phyloP scores from a whole-genome alignment of 1,284 basidiomycete species.

The Caloboletus inedulis region DNA sequence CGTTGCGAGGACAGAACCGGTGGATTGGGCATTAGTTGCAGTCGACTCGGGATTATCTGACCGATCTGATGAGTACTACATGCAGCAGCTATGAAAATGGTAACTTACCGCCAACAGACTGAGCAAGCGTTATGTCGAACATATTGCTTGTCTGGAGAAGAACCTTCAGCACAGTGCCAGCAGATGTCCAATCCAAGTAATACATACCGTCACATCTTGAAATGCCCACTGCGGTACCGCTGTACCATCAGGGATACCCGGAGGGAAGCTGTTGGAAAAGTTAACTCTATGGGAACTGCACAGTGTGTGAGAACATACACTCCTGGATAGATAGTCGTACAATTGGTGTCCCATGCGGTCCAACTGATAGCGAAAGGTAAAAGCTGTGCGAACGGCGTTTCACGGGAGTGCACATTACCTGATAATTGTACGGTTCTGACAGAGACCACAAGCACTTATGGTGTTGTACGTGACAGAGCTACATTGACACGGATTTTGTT shows the following conservation, averaged over 20 bases:
- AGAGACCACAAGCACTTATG: constrained; percentile 34
- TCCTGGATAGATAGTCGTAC: constrained; percentile 18
- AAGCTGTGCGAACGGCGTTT: neutral
- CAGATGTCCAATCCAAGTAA: neutral
- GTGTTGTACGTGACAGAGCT: constrained; percentile 34
- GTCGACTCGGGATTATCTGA: constrained; percentile 33
- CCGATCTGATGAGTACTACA: neutral
- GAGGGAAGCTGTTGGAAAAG: constrained; percentile 17
- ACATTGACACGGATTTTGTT: constrained; percentile 30
- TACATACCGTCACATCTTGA: constrained; percentile 28
- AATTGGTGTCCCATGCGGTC: constrained; percentile 28
- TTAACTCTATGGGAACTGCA: constrained; percentile 1
- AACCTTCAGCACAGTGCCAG: neutral
- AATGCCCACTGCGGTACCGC: constrained; percentile 33
- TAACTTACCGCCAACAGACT: constrained; percentile 24
- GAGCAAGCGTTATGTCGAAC: constrained; percentile 27
- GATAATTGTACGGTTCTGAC: constrained; percentile 28
- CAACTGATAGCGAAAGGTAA: constrained; percentile 25
- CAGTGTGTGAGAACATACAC: constrained; percentile 13
- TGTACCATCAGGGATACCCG: constrained; percentile 27
- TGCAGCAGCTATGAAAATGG: neutral
- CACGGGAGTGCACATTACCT: constrained; percentile 9
- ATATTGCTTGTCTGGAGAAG: constrained; percentile 11
- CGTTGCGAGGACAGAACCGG: constrained; percentile 3
- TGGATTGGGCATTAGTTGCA: constrained; percentile 20